Evolutionary conservation across 176 grass and related monocot genomes (phyloP).

Genomic region (Aegilops sharonensis): DNA sequence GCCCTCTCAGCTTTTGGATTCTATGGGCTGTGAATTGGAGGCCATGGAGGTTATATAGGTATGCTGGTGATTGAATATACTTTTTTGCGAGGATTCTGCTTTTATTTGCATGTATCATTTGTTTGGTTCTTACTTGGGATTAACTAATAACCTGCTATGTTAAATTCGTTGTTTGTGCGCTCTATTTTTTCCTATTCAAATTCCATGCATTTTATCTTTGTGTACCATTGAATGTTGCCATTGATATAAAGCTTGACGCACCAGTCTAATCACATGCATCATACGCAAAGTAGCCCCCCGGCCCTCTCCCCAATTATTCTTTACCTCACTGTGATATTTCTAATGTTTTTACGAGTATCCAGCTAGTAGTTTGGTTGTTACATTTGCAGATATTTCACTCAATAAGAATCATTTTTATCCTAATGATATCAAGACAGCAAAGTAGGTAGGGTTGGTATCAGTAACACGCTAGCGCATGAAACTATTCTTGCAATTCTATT

Average conservation of each 20-base stretch:
- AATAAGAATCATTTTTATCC: not conserved
- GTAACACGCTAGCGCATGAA: not conserved
- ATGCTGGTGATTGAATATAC: not conserved
- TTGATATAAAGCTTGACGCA: not conserved
- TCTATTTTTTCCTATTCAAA: conserved; percentile 17
- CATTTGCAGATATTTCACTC: conserved; percentile 4
- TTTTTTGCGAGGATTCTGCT: not conserved
- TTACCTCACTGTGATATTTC: not conserved
- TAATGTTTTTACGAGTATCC: not conserved
- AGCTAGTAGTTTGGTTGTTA: not conserved
- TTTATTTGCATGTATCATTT: conserved; percentile 20
- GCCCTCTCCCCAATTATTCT: not conserved
- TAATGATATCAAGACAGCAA: not conserved
- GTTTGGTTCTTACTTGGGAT: conserved; percentile 30
- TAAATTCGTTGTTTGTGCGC: not conserved
- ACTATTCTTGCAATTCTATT: not conserved
- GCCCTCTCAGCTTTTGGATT: conserved; percentile 93
- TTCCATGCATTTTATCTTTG: not conserved
- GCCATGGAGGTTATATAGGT: conserved; percentile 99
- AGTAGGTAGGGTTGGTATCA: not conserved
- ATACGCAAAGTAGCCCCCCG: not conserved
- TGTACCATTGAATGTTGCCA: conserved; percentile 11
- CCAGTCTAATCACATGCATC: not conserved
- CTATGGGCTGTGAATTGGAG: conserved; percentile 98
- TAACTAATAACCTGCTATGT: not conserved